phyloP scores from a whole-genome alignment of 257 asterid genomes.

The Solanum habrochaites region DNA sequence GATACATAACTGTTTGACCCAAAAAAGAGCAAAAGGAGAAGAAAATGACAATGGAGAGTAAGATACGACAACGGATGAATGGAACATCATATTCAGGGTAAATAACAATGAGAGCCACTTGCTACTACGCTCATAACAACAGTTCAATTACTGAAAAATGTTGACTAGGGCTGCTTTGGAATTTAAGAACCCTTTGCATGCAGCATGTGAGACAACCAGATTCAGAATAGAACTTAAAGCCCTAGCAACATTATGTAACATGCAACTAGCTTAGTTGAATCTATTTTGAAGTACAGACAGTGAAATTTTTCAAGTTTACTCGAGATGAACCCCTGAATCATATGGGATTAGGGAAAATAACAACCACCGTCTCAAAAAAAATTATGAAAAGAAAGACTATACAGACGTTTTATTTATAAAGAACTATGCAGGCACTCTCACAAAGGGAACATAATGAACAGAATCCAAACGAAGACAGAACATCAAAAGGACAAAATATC shows the following conservation, averaged over 20 bases:
- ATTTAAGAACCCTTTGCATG: neutral
- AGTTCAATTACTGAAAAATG: neutral
- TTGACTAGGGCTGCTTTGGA: neutral
- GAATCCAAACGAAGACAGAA: neutral
- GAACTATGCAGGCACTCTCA: neutral
- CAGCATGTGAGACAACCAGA: neutral
- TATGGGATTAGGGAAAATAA: neutral
- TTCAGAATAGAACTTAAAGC: neutral
- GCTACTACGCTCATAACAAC: neutral
- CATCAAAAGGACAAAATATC: neutral
- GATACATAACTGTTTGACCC: conserved; percentile 63
- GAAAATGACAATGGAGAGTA: neutral
- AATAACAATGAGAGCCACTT: neutral
- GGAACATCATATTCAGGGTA: neutral
- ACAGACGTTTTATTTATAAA: neutral
- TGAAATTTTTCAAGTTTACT: neutral
- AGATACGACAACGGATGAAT: neutral
- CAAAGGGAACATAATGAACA: neutral
- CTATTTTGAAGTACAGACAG: neutral
- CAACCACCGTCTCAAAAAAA: neutral
- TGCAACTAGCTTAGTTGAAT: neutral
- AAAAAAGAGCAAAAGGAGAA: neutral
- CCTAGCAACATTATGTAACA: neutral
- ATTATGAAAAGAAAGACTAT: neutral
- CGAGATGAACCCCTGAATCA: neutral